phyloP scores from a whole-genome alignment of 2,329 filamentous ascomycete species.

The Lojkania enalia region DNA sequence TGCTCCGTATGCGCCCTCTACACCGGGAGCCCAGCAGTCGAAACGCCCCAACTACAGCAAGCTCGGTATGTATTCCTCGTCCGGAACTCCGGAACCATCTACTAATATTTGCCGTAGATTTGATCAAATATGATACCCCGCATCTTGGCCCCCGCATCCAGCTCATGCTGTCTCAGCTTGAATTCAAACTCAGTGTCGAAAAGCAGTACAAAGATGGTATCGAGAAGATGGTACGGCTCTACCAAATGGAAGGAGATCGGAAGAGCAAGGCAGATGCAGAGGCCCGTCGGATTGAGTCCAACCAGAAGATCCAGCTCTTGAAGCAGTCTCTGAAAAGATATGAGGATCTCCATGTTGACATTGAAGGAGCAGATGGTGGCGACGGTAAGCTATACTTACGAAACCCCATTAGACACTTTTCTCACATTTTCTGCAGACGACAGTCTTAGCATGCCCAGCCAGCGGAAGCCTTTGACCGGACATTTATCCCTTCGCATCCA shows the following conservation, averaged over 20 bases:
- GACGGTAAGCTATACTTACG: slow-evolving; percentile 66
- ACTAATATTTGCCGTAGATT: slow-evolving; percentile 60
- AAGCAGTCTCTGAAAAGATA: slow-evolving; percentile 97
- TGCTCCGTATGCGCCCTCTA: slow-evolving; percentile 75
- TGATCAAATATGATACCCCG: slow-evolving; percentile 97
- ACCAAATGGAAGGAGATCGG: slow-evolving; percentile 94
- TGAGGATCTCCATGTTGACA: slow-evolving; percentile 93
- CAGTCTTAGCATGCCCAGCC: slow-evolving; percentile 91
- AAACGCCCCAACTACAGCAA: slow-evolving; percentile 88
- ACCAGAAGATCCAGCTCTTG: slow-evolving; percentile 93
- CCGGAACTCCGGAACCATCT: slow-evolving; percentile 7
- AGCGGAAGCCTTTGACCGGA: slow-evolving; percentile 93
- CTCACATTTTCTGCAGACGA: slow-evolving; percentile 68
- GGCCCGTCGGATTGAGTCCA: slow-evolving; percentile 86
- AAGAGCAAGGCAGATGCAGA: slow-evolving; percentile 95
- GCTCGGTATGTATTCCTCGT: slow-evolving; percentile 66
- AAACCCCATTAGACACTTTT: not conserved
- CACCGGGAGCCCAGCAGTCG: slow-evolving; percentile 67
- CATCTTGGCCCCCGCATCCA: slow-evolving; percentile 96
- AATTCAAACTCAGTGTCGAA: slow-evolving; percentile 98
- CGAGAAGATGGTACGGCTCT: slow-evolving; percentile 98
- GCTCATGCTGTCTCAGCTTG: slow-evolving; percentile 96
- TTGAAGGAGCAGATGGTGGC: slow-evolving; percentile 73
- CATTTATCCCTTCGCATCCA: slow-evolving; percentile 84
- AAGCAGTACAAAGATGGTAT: slow-evolving; percentile 99